Base-by-base conservation (phyloP, 225 moss, liverwort and hornwort genomes). In the Physcomitrium patens region DNA sequence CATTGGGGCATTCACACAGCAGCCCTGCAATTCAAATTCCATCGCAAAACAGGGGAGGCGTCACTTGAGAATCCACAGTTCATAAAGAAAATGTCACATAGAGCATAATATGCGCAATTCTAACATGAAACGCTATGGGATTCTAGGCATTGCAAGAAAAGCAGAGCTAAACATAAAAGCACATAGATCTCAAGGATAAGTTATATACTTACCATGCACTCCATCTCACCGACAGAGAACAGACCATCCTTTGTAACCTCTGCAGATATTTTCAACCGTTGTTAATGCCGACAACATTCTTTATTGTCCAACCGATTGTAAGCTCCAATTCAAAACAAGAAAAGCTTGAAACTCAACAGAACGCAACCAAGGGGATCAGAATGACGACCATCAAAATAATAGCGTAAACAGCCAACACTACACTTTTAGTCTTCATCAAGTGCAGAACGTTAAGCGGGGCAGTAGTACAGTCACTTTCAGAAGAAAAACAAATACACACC, bases 1-100 rank as follows among this genome's bases (percentile, higher is more conserved):
- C 99, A 99, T 99, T 47, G 99, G 99, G 42, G 99, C 99, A 68
- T 99, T 99, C 76, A 99, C 99, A 79, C 99, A 99, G 72, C 60
- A 93, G 46, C 99, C 99, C 99, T 99, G 89, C 71, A 31, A 69
- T 73, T 43, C 61, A 68, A 52, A 23, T 67, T 20, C 48, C 78
- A 43, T 61, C 37, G 24, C 52, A 8, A 42, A 27, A n/a, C 24
- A 71, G 19, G 23, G 46, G 10, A 10, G 22, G 16, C 7, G 14
- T 31, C 26, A 41, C 2, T 68, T 22, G 12, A 24, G 0, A 58
- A 1, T 22, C 10, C 24, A 58, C 22, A 26, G 1, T 53, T 51
- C 65, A 14, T 12, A 65, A 59, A 47, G 63, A 63, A 17, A 20
- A 15, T 23, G 69, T 60, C 51, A 9, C 19, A 45, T 43, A 51